Evolutionary conservation across 306 rosid genomes (phyloP).

Genomic region (Urtica urens): DNA sequence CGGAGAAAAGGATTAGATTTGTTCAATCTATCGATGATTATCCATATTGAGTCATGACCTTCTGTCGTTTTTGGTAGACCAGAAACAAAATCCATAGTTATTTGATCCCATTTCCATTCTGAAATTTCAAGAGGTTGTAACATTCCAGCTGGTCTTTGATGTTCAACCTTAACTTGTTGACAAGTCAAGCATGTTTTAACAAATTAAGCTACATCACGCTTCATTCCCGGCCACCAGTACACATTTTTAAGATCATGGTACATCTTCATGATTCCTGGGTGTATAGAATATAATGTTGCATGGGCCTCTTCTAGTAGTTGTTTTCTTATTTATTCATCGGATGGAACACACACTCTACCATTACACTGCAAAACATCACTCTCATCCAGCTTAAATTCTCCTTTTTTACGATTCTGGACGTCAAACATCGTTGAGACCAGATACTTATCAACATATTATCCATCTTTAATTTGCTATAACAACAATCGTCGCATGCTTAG

Average conservation of each 20-base stretch:
- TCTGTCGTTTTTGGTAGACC: background rate
- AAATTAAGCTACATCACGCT: background rate
- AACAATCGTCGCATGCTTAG: no score
- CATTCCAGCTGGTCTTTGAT: background rate
- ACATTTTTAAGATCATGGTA: background rate
- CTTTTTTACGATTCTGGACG: no score
- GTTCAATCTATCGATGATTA: background rate
- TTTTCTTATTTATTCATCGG: background rate
- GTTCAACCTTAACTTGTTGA: background rate
- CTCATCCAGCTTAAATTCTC: no score
- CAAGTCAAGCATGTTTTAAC: background rate
- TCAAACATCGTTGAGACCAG: no score
- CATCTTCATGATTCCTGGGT: background rate
- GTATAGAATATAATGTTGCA: background rate
- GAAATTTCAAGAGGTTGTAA: background rate
- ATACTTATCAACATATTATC: no score
- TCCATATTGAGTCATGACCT: background rate
- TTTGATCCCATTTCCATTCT: background rate
- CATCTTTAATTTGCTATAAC: no score
- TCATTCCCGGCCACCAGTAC: background rate
- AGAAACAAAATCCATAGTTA: background rate
- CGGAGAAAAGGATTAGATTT: background rate
- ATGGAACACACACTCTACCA: background rate
- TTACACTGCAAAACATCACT: no score
- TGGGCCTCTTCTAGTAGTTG: background rate